Evolutionary conservation across 1,139 yeast species (phyloP).

Genomic region (Blastobotrys malaysiensis): DNA sequence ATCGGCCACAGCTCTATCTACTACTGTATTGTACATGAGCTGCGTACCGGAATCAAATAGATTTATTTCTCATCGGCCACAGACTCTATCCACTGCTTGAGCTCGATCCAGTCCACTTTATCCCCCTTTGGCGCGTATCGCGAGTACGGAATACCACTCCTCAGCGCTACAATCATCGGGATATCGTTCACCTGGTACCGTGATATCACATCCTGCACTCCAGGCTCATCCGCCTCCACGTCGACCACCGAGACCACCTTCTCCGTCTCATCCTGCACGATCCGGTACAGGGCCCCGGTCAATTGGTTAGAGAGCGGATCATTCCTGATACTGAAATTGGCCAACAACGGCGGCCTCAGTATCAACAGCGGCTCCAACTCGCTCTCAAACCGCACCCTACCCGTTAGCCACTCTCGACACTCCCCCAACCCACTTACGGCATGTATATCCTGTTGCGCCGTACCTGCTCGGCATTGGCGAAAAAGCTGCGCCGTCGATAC

Average conservation of each 20-base stretch:
- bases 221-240: slow-evolving; percentile 62
- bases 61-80: slow-evolving; percentile 31
- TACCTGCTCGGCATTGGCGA: not conserved
- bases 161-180: slow-evolving; percentile 63
- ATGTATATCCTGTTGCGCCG: slow-evolving; percentile 10
- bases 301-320: slow-evolving; percentile 57
- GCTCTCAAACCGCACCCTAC: slow-evolving; percentile 38
- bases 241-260: slow-evolving; percentile 59
- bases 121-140: slow-evolving; percentile 44
- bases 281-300: slow-evolving; percentile 56
- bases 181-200: slow-evolving; percentile 55
- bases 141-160: slow-evolving; percentile 60
- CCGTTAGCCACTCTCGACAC: not conserved
- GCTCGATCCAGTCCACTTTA: slow-evolving; percentile 47
- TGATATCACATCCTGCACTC: slow-evolving; percentile 51
- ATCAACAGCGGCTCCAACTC: slow-evolving; percentile 55
- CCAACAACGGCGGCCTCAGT: slow-evolving; percentile 52
- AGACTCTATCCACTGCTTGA: slow-evolving; percentile 53
- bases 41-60: too few relatives aligned
- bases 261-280: slow-evolving; percentile 49
- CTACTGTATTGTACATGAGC: too few relatives aligned
- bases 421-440: too few relatives aligned
- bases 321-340: slow-evolving; percentile 69
- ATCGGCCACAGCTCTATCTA: slow-evolving; percentile 51
- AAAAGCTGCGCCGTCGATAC: slow-evolving; percentile 5